Conservation (phyloP, 108 stramenopile genomes). For the Nannochloropsis granulata region DNA sequence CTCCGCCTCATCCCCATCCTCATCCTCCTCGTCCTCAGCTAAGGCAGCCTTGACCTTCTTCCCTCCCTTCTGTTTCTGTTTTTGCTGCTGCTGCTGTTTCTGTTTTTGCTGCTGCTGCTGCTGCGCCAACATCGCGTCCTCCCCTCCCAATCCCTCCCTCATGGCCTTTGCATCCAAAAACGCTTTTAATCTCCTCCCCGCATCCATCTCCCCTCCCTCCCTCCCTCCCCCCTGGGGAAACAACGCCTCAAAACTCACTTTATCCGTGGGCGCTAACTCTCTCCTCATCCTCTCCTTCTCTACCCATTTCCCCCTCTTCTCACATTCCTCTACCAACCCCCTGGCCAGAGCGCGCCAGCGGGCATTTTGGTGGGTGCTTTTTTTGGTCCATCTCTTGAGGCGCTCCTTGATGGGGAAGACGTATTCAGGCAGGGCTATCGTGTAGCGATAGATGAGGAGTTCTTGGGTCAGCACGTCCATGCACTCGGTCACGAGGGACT, state of each 20-base stretch:
- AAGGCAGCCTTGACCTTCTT: not conserved
- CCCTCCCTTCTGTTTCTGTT: not conserved
- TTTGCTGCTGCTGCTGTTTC: too few species aligned
- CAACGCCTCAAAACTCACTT: not conserved
- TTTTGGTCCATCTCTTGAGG: constrained; percentile 20
- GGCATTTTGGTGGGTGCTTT: not conserved
- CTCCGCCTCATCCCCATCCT: not conserved
- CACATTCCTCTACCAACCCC: constrained; percentile 12
- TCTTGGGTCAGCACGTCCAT: constrained; percentile 11
- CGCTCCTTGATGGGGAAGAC: constrained; percentile 1
- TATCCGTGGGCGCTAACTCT: constrained; percentile 2
- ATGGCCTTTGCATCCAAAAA: not conserved
- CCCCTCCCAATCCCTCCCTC: not conserved
- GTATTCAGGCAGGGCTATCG: constrained; percentile 19
- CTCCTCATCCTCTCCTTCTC: constrained; percentile 1
- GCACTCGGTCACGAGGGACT: constrained; percentile 10
- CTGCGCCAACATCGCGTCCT: not conserved
- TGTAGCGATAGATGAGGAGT: constrained; percentile 17
- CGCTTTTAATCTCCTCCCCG: not conserved
- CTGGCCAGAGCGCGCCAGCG: constrained; percentile 23
- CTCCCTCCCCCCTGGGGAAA: constrained; percentile 1
- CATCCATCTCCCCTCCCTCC: not conserved
- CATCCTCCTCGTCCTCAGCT: not conserved
- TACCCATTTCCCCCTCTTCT: constrained; percentile 5
- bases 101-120: too few species aligned